phyloP scores from a whole-genome alignment of 2,329 filamentous ascomycete species.

The Ophiostoma ips region DNA sequence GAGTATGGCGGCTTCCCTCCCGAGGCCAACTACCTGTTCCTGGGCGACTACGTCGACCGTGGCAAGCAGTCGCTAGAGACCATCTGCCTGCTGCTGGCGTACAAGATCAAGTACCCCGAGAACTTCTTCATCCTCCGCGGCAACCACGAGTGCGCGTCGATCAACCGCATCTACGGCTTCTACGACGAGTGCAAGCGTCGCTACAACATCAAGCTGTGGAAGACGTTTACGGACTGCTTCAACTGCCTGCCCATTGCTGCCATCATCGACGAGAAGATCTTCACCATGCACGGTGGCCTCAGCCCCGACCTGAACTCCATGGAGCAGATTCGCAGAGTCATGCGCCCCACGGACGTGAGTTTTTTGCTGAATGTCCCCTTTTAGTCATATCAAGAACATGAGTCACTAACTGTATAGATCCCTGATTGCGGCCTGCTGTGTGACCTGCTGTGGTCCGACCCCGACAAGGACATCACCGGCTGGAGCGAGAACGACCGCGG shows the following conservation, averaged over 20 bases:
- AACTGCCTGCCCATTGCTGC: constrained; percentile 89
- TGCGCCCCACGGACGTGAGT: constrained; percentile 80
- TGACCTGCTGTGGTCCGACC: constrained; percentile 93
- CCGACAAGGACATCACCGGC: constrained; percentile 96
- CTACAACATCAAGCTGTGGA: constrained; percentile 96
- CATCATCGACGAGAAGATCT: constrained; percentile 96
- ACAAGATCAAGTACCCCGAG: constrained; percentile 93
- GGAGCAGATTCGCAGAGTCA: constrained; percentile 96
- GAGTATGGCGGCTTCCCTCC: constrained; percentile 97
- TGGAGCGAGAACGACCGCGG: constrained; percentile 99
- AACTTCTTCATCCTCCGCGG: constrained; percentile 93
- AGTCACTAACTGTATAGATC: neutral
- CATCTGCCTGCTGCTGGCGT: constrained; percentile 81
- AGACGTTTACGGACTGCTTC: constrained; percentile 93
- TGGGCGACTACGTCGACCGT: constrained; percentile 92
- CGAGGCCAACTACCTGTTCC: constrained; percentile 96
- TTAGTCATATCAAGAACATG: neutral
- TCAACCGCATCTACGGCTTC: constrained; percentile 91
- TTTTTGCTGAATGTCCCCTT: neutral
- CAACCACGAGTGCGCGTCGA: constrained; percentile 94
- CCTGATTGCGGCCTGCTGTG: constrained; percentile 93
- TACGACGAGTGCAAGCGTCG: constrained; percentile 96
- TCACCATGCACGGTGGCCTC: constrained; percentile 89
- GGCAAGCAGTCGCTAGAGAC: constrained; percentile 95
- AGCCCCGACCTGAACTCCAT: constrained; percentile 89